These are phyloP conservation scores for Prunus salicina DNA, from an alignment of 306 rosid genomes.

Conservation along the genomic window DNA sequence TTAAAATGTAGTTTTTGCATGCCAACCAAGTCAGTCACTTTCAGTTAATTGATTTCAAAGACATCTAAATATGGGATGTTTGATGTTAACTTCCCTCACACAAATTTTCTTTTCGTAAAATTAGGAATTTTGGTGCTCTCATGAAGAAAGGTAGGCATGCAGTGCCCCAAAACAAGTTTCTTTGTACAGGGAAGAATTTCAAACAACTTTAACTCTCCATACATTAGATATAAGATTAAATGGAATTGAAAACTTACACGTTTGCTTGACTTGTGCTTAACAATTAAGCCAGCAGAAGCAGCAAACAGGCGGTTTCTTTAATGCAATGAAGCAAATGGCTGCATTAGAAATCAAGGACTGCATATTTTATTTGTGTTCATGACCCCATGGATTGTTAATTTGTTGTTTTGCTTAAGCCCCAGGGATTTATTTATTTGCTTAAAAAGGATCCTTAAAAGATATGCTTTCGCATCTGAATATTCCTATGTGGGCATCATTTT, in stretches of 20 bases:
- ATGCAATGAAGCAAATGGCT: not conserved
- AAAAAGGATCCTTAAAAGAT: not conserved
- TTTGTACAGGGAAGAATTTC: not conserved
- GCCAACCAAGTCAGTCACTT: too few species aligned
- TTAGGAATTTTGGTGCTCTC: not conserved
- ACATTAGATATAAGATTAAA: not conserved
- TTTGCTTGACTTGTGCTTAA: not conserved
- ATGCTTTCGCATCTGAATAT: not conserved
- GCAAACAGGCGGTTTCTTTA: not conserved
- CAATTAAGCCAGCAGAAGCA: not conserved
- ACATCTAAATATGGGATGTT: not conserved
- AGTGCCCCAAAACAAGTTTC: not conserved
- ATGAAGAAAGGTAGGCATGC: not conserved
- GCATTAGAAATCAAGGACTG: not conserved
- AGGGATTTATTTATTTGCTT: not conserved
- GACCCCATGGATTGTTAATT: too few species aligned
- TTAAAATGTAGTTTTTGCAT: too few species aligned
- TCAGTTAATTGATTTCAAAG: too few species aligned
- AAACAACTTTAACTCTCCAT: not conserved
- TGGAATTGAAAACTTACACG: not conserved
- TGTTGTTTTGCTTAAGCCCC: not conserved
- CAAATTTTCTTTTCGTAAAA: not conserved
- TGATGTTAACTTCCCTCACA: not conserved
- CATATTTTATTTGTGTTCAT: not conserved
- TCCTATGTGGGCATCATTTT: not conserved